Base-by-base conservation (phyloP, 805 yeast species). In the Metschnikowia peoriensis region DNA sequence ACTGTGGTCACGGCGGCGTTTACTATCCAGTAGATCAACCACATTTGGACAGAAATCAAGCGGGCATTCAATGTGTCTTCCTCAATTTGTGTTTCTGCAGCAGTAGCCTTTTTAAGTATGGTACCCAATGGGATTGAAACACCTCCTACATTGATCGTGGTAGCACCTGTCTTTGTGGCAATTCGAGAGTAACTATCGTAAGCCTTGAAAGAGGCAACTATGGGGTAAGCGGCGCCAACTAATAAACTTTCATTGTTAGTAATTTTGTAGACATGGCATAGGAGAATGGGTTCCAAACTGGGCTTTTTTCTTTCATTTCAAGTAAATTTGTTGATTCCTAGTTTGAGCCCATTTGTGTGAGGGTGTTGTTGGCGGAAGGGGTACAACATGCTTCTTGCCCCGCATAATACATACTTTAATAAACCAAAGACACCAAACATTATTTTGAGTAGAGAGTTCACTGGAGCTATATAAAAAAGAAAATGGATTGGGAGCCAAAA, bases 11-110 rank as follows among this genome's bases (percentile, higher is more conserved):
- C 59, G 41, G 76, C 65, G 7, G 85, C 77, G 49, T 78, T 67
- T 1, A 86, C 83, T 11, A 86, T 73, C 96, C 96, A 89, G 67
- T 87, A 72, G 28, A 72, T 65, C 29, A 69, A 61, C 78, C 78
- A 75, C 67, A 77, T 71, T 56, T 75, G 73, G 41, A 71, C 57
- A 6, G 63, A 38, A 38, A 68, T 54, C 49, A 70, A 60, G 47
- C 63, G 66, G 28, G 47, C 46, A 49, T 65, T 69, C 45, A 68
- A 44, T 29, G 53, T 47, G 40, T 54, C 61, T 38, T 60, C 62
- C 40, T 52, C 63, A 14, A 55, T 38, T 38, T 29, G 41, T 32
- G 44, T 52, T 61, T 44, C 60, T 17, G 38, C 51, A 42, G 51
- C 47, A 15, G 67, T 60, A 17, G 71, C 71, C 38, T 58, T 62